Percentiles rank a stretch among this genome's conserved stretches.
Evolutionary conservation across 257 asterid genomes (phyloP).

Genomic region (Solanum chiquidenum): DNA sequence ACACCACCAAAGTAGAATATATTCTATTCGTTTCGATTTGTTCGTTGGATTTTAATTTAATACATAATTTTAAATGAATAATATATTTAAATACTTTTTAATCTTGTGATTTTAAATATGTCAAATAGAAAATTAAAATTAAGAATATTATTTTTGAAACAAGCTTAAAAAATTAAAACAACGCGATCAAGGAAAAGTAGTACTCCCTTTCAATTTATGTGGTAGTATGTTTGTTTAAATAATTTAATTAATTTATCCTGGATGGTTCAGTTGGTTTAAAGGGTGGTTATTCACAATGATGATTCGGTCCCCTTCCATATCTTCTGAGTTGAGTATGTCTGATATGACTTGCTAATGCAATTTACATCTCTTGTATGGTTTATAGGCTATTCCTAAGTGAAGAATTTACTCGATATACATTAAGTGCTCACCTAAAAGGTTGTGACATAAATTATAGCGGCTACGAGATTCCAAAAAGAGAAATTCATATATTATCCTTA

Average conservation of each 20-base stretch:
- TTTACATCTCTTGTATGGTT: neutral
- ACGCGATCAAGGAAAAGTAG: neutral
- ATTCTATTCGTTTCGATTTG: neutral
- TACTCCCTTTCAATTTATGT: neutral
- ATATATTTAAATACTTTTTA: too few relatives aligned
- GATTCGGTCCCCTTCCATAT: neutral
- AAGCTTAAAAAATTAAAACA: too few relatives aligned
- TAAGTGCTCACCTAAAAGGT: neutral
- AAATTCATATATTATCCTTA: neutral
- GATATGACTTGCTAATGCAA: neutral
- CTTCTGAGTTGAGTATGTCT: neutral
- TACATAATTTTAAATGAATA: too few relatives aligned
- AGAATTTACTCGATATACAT: neutral
- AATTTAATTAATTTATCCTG: neutral
- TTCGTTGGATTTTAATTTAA: too few relatives aligned
- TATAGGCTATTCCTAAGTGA: neutral
- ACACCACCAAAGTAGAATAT: neutral
- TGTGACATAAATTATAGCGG: neutral
- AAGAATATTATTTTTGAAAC: too few relatives aligned
- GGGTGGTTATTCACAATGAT: neutral
- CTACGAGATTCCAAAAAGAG: neutral
- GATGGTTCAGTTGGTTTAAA: rapidly evolving
- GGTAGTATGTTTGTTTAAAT: neutral
- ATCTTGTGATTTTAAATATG: rapidly evolving
- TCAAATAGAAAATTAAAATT: too few relatives aligned